Evolutionary conservation across 129 eudicot genomes (phyloP), one percentile per base, ranked within the genome.

Genomic region (Tagetes patula): DNA sequence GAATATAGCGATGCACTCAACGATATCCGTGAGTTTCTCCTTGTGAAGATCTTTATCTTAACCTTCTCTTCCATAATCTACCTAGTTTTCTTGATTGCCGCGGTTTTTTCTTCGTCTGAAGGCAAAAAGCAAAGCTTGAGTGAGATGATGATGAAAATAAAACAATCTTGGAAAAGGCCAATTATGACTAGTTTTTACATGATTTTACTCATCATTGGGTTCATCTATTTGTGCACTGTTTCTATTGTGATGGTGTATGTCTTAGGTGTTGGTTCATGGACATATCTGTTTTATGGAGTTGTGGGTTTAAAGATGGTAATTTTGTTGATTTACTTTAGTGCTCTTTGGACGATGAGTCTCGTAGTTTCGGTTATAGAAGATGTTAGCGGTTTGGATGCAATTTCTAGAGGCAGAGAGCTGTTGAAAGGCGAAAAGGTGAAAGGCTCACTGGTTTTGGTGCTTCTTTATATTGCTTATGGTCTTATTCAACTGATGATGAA

Each of bases 341-440:
- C 47, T 4, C 49, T 72, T 75, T 79, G 80, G 83, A 31, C 40
- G n/a, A 31, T 84, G 69, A 79, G 77, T 12, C 8, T 77, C 11
- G 85, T 82, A 30, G 83, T 82, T 40, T 84, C 87, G 5, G 79
- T 84, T 10, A 34, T 84, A 1, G 92, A 87, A 71, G 82, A 84
- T 3, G 63, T 52, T 55, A 69, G 78, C 54, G 85, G 85, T 45
- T 32, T 70, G 68, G 64, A 27, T 3, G 82, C 78, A 2, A 54
- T 72, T 43, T 41, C 5, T 32, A 65, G 59, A 54, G 82, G 70
- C 39, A 46, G 69, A 73, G 70, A 60, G 33, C 56, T 73, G 4
- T 52, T 72, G 40, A 66, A 79, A 31, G 77, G 77, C 34, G 69
- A 37, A 62, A 66, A 20, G 54, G 54, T 73, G 13, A 67, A 73